These are phyloP conservation scores for Backusella parvicylindrica DNA, from an alignment of 192 early-diverging fungal genomes.

Conservation along the genomic window DNA sequence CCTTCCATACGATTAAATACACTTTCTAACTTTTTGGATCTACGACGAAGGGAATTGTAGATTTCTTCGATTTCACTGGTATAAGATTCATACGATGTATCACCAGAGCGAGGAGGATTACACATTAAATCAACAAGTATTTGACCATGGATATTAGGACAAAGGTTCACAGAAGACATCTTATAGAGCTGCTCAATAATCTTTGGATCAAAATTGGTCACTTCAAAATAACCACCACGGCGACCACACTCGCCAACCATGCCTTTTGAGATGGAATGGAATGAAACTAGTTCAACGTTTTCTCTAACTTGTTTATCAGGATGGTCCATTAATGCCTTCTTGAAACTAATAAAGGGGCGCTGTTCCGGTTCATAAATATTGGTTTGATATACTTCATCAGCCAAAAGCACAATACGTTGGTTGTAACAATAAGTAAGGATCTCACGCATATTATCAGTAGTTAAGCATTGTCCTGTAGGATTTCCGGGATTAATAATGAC, in stretches of 20 bases:
- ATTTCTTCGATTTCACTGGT: slow-evolving; percentile 66
- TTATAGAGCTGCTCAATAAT: slow-evolving; percentile 89
- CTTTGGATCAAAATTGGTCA: slow-evolving; percentile 65
- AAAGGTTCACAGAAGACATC: slow-evolving; percentile 86
- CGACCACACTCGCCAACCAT: slow-evolving; percentile 98
- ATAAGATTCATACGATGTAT: slow-evolving; percentile 74
- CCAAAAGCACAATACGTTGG: slow-evolving; percentile 80
- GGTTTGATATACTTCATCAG: slow-evolving; percentile 98
- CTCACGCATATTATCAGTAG: slow-evolving; percentile 75
- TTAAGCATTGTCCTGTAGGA: slow-evolving; percentile 90
- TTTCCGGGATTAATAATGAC: slow-evolving; percentile 99
- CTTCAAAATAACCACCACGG: slow-evolving; percentile 97
- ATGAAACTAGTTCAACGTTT: slow-evolving; percentile 85
- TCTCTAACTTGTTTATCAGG: slow-evolving; percentile 18
- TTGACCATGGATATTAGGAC: slow-evolving; percentile 94
- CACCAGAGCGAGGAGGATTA: slow-evolving; percentile 79
- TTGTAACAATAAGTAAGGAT: slow-evolving; percentile 83
- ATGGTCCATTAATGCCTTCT: slow-evolving; percentile 78
- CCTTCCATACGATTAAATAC: slow-evolving; percentile 82
- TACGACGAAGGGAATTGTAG: slow-evolving; percentile 73
- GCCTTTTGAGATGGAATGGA: slow-evolving; percentile 96
- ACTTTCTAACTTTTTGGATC: slow-evolving; percentile 65
- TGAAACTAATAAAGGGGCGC: slow-evolving; percentile 93
- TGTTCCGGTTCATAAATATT: slow-evolving; percentile 79
- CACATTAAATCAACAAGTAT: slow-evolving; percentile 92